These are phyloP conservation scores for Sphagnum magellanicum DNA, from an alignment of 228 moss, liverwort and hornwort species.

Conservation along the genomic window DNA sequence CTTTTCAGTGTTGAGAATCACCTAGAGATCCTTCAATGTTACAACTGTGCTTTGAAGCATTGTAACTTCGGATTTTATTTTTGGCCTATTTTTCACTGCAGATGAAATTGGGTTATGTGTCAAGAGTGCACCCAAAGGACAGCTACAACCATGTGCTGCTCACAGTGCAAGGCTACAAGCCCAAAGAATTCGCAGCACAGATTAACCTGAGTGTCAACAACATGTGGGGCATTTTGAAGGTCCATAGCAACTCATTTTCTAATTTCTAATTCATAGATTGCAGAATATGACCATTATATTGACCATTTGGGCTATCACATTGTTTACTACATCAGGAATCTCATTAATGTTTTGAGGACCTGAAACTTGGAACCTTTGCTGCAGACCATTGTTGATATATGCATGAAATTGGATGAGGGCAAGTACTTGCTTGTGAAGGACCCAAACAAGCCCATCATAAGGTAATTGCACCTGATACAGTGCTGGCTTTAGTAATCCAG, in stretches of 20 bases:
- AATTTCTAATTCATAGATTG: too few species aligned
- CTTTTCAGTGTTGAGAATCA: too few species aligned
- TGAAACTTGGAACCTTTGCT: not conserved
- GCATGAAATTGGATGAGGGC: conserved; percentile 98
- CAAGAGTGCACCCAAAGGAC: conserved; percentile 95
- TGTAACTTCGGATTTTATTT: too few species aligned
- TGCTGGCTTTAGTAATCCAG: conserved; percentile 65
- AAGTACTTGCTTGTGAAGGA: conserved; percentile 98
- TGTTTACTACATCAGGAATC: too few species aligned
- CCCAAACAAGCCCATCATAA: conserved; percentile 90
- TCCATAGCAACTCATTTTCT: conserved; percentile 5
- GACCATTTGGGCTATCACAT: too few species aligned
- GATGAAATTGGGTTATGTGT: conserved; percentile 99
- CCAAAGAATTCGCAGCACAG: conserved; percentile 94
- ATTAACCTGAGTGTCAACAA: conserved; percentile 98
- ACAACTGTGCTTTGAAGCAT: conserved; percentile 42
- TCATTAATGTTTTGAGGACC: too few species aligned
- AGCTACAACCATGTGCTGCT: conserved; percentile 82
- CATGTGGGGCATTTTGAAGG: conserved; percentile 99
- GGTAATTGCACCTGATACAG: conserved; percentile 50
- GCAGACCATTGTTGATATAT: conserved; percentile 93
- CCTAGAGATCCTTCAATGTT: too few species aligned
- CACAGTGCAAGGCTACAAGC: conserved; percentile 97
- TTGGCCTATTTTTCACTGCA: conserved; percentile 21
- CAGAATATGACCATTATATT: too few species aligned